These are phyloP conservation scores for Balamuthia mandrillaris DNA, from an alignment of 208 protist species.

Conservation along the genomic window DNA sequence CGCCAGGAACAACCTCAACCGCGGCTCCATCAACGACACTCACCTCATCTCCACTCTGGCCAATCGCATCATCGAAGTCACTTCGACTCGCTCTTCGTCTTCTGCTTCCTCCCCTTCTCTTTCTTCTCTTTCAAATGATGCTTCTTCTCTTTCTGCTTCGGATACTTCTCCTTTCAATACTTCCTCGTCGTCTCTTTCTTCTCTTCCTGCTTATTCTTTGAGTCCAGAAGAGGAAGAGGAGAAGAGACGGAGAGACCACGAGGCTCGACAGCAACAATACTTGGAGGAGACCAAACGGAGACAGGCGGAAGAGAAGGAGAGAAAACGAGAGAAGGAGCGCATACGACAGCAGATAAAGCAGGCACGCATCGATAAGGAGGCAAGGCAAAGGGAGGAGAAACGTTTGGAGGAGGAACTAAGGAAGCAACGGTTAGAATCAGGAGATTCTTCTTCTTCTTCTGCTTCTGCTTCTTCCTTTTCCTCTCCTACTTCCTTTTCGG, in stretches of 20 bases:
- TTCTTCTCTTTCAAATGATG: background rate
- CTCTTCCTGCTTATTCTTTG: too few species aligned
- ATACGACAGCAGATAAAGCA: background rate
- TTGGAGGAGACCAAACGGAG: background rate
- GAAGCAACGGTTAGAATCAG: too few species aligned
- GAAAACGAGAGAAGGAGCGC: background rate
- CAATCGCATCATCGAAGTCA: background rate
- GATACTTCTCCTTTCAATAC: background rate
- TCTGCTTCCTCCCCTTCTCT: background rate
- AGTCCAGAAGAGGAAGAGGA: background rate
- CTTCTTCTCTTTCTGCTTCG: background rate
- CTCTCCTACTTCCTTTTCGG: too few species aligned
- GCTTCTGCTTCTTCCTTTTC: too few species aligned
- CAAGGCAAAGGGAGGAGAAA: too few species aligned
- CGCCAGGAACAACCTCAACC: background rate
- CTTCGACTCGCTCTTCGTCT: background rate
- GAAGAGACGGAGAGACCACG: background rate
- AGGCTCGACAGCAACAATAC: background rate
- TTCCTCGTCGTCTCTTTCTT: too few species aligned
- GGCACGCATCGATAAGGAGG: too few species aligned
- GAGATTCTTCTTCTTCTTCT: too few species aligned
- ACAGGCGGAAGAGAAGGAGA: background rate
- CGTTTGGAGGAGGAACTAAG: too few species aligned
- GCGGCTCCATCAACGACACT: background rate
- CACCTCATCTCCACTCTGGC: background rate